Conservation (phyloP, 441 rosid species). For the Omphalea diandra region DNA sequence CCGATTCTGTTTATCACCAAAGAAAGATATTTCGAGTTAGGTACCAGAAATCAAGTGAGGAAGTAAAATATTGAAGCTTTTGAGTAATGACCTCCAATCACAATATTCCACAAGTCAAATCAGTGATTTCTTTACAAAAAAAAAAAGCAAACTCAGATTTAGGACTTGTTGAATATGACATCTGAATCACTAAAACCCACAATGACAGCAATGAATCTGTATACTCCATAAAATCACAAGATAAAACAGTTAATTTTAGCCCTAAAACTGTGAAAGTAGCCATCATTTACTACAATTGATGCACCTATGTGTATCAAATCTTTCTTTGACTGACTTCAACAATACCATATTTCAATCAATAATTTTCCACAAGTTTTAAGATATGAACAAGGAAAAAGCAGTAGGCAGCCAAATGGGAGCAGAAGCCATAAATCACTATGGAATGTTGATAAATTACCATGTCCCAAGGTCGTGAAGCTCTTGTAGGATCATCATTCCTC, state of each 20-base stretch:
- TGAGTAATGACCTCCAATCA: constrained; percentile 4
- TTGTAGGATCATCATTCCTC: constrained; percentile 83
- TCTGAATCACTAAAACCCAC: neutral
- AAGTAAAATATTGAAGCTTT: neutral
- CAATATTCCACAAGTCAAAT: neutral
- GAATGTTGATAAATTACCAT: constrained; percentile 37
- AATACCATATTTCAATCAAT: neutral
- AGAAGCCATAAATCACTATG: neutral
- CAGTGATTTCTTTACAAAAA: neutral
- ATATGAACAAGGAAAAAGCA: constrained; percentile 7
- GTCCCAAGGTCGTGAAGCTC: constrained; percentile 99
- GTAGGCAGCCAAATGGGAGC: constrained; percentile 1
- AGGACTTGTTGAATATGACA: constrained; percentile 5
- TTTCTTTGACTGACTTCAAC: neutral
- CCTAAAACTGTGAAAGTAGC: neutral
- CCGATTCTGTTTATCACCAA: constrained; percentile 52
- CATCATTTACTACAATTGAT: neutral
- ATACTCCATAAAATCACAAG: neutral
- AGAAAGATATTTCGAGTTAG: constrained; percentile 12
- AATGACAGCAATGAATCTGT: neutral
- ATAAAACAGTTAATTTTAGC: neutral
- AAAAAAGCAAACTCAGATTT: constrained; percentile 2
- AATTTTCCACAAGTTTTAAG: neutral
- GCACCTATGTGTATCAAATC: neutral
- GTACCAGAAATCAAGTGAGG: neutral